Evolutionary conservation across 1,284 basidiomycete genomes (phyloP), one percentile per base, ranked within the genome.

Genomic region (Exsudoporus floridanus): DNA sequence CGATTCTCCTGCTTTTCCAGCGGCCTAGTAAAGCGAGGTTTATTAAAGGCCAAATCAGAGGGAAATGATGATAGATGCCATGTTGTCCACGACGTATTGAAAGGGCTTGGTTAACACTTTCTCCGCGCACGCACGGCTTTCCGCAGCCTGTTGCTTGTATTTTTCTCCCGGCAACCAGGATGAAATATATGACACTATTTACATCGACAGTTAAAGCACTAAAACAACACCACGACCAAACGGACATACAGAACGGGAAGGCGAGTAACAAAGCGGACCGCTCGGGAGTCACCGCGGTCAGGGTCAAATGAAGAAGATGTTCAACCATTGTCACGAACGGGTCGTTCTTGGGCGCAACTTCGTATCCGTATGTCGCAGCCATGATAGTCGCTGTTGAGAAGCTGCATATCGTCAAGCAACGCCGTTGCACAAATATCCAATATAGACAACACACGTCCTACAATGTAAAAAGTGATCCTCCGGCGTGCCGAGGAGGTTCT

Each of bases 91-190:
- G 8, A 72, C 70, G 27, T 62, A 68, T 18, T 69, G 58, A 19
- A 73, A 58, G 0, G 74, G 69, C 7, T 57, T 53, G 6, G 61
- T 60, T 19, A 64, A 54, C 44, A 73, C 61, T 13, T 70, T 60
- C 19, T 59, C 16, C 10, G 66, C 65, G 28, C 71, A 53, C 4
- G 52, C 36, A 48, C 63, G 62, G 36, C 66, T 61, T 28, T 66
- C 60, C 6, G 47, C 53, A 21, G 69, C 70, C 4, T 44, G 46
- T 43, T 56, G 61, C 33, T 70, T 67, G 49, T 67, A 70, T 14
- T 14, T 31, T 4, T 68, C 64, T 10, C 73, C 72, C 0, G 75
- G 74, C 19, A 75, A 49, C 72, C 72, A 77, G 1, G 64, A 53
- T 0, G 75, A 74, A 35, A 77, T 52, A 23, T 59, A n/a, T 54